Conservation (phyloP, 1,284 basidiomycete genomes). For the Ceratobasidium sp. region DNA sequence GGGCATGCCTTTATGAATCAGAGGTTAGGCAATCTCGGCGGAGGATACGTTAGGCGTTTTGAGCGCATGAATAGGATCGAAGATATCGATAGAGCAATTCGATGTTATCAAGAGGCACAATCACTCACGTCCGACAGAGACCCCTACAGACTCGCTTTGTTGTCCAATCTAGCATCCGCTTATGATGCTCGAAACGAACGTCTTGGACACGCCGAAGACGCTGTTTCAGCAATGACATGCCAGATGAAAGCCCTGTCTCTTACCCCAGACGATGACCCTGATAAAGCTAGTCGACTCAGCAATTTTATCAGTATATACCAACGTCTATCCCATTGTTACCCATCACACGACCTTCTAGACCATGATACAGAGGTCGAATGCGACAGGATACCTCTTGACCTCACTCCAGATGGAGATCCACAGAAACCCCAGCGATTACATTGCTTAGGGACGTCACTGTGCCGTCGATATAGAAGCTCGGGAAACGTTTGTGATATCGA, state of each 20-base stretch:
- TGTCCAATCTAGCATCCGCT: background rate
- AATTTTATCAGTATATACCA: background rate
- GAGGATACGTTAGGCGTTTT: background rate
- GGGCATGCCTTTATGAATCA: no score
- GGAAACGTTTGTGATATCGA: background rate
- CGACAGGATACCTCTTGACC: no score
- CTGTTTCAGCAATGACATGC: background rate
- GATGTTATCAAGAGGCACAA: background rate
- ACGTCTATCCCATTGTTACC: background rate
- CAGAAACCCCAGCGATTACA: no score
- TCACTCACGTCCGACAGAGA: background rate
- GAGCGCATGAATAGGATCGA: background rate
- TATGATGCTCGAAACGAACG: background rate
- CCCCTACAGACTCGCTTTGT: background rate
- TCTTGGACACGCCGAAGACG: background rate
- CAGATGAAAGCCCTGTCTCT: background rate
- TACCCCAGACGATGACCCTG: background rate
- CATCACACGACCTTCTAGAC: no score
- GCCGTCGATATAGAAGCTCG: background rate
- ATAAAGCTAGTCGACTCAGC: background rate
- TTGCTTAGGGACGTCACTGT: background rate
- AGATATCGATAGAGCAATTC: background rate
- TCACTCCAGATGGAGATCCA: no score
- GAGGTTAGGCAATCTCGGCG: no score
- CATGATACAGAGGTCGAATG: no score